phyloP scores from a whole-genome alignment of 1,139 yeast species.

The Maudiozyma humilis region DNA sequence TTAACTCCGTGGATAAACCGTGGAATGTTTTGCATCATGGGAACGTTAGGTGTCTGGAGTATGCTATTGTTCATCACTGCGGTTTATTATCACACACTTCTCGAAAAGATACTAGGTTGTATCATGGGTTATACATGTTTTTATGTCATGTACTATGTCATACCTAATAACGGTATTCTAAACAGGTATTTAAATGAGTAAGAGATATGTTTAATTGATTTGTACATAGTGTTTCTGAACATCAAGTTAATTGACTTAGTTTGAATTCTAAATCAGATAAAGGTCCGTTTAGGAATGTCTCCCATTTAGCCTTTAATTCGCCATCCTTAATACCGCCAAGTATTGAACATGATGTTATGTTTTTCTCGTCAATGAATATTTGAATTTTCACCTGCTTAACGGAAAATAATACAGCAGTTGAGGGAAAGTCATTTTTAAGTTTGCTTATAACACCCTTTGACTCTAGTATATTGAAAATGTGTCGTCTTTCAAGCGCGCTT shows the following conservation, averaged over 20 bases:
- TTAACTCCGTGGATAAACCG: slow-evolving; percentile 9
- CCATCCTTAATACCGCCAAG: slow-evolving; percentile 8
- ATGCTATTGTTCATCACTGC: slow-evolving; percentile 46
- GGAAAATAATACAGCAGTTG: slow-evolving; percentile 18
- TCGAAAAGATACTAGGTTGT: slow-evolving; percentile 50
- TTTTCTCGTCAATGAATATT: slow-evolving; percentile 13
- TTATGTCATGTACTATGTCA: slow-evolving; percentile 27
- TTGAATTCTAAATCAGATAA: slow-evolving; percentile 13
- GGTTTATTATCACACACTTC: slow-evolving; percentile 51
- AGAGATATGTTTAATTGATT: not conserved
- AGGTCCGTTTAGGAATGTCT: slow-evolving; percentile 15
- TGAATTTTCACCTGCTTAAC: slow-evolving; percentile 10
- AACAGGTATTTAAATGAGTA: slow-evolving; percentile 14
- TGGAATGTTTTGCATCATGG: slow-evolving; percentile 10
- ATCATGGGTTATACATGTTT: slow-evolving; percentile 41
- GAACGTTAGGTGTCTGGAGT: slow-evolving; percentile 36
- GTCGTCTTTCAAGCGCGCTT: slow-evolving; percentile 12
- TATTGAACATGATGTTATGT: slow-evolving; percentile 15
- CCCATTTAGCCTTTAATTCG: slow-evolving; percentile 9
- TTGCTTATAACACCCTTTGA: slow-evolving; percentile 12
- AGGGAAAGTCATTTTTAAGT: slow-evolving; percentile 18
- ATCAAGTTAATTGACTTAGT: slow-evolving; percentile 9
- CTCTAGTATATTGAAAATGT: slow-evolving; percentile 15
- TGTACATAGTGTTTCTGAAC: not conserved
- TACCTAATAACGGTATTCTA: slow-evolving; percentile 18